Evolutionary conservation across 192 early-diverging fungal species (phyloP).

Genomic region (Rhizophagus clarus): DNA sequence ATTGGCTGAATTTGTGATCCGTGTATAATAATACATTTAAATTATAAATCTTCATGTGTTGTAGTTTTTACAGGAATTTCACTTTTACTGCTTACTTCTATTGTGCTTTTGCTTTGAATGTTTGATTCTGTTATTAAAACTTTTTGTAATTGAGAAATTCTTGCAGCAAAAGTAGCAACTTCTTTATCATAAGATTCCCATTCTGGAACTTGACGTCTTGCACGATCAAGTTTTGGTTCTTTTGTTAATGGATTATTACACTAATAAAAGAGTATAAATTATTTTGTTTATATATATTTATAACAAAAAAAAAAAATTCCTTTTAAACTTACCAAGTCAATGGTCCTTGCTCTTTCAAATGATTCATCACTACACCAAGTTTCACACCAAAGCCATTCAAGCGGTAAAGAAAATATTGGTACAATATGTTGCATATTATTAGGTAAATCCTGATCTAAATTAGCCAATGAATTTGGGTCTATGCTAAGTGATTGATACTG

Average conservation of each 20-base stretch:
- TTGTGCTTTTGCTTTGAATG: too few relatives aligned
- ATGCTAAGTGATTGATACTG: slow-evolving; percentile 91
- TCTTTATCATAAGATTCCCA: slow-evolving; percentile 87
- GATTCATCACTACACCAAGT: slow-evolving; percentile 95
- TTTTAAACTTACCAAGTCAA: slow-evolving; percentile 77
- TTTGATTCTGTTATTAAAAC: neutral
- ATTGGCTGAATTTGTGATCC: too few relatives aligned
- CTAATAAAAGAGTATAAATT: slow-evolving; percentile 38
- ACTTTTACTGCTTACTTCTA: too few relatives aligned
- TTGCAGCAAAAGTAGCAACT: slow-evolving; percentile 52
- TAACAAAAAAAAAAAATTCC: too few relatives aligned
- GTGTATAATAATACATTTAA: too few relatives aligned
- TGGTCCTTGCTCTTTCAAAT: slow-evolving; percentile 88
- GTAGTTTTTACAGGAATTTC: too few relatives aligned
- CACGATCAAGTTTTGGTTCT: slow-evolving; percentile 97
- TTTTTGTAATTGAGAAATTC: neutral
- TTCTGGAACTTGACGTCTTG: slow-evolving; percentile 88
- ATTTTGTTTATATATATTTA: neutral
- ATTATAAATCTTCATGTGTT: too few relatives aligned
- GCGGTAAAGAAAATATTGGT: slow-evolving; percentile 90
- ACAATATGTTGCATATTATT: slow-evolving; percentile 95
- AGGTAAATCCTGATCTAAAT: slow-evolving; percentile 97
- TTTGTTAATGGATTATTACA: slow-evolving; percentile 99
- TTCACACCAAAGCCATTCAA: slow-evolving; percentile 99
- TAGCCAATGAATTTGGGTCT: slow-evolving; percentile 88